Evolutionary conservation across 192 early-diverging fungal genomes (phyloP), one percentile per base, ranked within the genome.

Genomic region (Entomortierella beljakovae): DNA sequence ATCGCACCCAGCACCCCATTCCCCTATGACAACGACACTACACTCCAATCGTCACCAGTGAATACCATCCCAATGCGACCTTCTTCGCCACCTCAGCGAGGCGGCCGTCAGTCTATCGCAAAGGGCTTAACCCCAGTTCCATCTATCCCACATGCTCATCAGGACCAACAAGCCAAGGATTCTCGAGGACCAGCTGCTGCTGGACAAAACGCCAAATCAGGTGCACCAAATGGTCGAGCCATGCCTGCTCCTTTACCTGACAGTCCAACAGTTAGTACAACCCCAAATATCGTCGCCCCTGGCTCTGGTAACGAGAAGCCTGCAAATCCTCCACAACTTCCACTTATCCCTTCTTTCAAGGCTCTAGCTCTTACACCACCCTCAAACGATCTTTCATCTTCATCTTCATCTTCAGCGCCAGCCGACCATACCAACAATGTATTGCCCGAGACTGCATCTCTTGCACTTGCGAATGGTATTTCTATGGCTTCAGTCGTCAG

Each of bases 21-120:
- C 43, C 75, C 75, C 3, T 79, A 79, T n/a, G 75, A 77, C 6
- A 77, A 68, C 34, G 66, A 79, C 8, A 20, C 64, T 2, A n/a
- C 72, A 8, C 6, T 67, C 31, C 72, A 66, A 37, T 75, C 74
- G 20, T 79, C 74, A 4, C 75, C 75, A 11, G 75, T 70, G 60
- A 79, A 65, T 23, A 48, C 75, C 9, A 64, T 25, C 10, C 61
- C 54, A 50, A 63, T 76, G 60, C 66, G 61, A 15, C 67, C 75
- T 26, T 61, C 75, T 2, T 70, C 75, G 6, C 67, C 67, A 32
- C 54, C 53, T 15, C 42, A 53, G 16, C 65, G 63, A 26, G 35
- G 64, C 3, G 58, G 49, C 15, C 73, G 58, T 31, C 73, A 66
- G n/a, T 74, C 71, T 8, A 54, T 74, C 25, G 71, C 71, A 3